These are phyloP conservation scores for Wickerhamiella azyma DNA, from an alignment of 805 yeast genomes.

Conservation along the genomic window DNA sequence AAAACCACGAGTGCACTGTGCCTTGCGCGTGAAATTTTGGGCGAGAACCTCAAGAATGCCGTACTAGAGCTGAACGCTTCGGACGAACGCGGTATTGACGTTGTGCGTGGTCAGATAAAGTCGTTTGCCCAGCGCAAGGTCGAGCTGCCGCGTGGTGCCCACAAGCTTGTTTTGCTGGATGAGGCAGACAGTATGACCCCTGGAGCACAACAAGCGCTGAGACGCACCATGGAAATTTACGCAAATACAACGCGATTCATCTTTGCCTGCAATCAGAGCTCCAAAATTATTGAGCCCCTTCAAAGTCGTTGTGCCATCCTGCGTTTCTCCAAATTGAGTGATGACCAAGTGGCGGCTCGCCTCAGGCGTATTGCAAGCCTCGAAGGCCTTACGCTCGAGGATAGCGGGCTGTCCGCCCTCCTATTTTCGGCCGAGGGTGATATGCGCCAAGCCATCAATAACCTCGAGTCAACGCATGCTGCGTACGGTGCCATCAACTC, in stretches of 20 bases:
- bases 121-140: slow-evolving; percentile 93
- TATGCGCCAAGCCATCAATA: slow-evolving; percentile 95
- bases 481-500: slow-evolving; percentile 88
- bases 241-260: slow-evolving; percentile 95
- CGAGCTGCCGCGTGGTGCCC: slow-evolving; percentile 73
- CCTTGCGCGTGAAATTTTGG: slow-evolving; percentile 71
- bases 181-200: slow-evolving; percentile 97
- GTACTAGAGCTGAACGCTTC: slow-evolving; percentile 89
- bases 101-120: slow-evolving; percentile 84
- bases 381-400: slow-evolving; percentile 65
- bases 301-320: slow-evolving; percentile 94
- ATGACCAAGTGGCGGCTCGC: slow-evolving; percentile 71
- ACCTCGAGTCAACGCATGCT: slow-evolving; percentile 83
- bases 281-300: slow-evolving; percentile 89
- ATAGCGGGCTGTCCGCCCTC: slow-evolving; percentile 85
- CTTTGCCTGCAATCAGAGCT: slow-evolving; percentile 93
- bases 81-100: slow-evolving; percentile 95
- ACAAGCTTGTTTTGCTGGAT: slow-evolving; percentile 83
- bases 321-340: slow-evolving; percentile 66
- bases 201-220: slow-evolving; percentile 87
- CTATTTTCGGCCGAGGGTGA: slow-evolving; percentile 96
- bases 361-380: slow-evolving; percentile 52
- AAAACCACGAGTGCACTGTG: slow-evolving; percentile 91
- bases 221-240: slow-evolving; percentile 90
- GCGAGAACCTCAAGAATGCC: slow-evolving; percentile 60